Percentiles rank a stretch among this genome's conserved stretches.
Evolutionary conservation across 495 filamentous ascomycete genomes (phyloP).

Genomic region (Cairneyella variabilis): DNA sequence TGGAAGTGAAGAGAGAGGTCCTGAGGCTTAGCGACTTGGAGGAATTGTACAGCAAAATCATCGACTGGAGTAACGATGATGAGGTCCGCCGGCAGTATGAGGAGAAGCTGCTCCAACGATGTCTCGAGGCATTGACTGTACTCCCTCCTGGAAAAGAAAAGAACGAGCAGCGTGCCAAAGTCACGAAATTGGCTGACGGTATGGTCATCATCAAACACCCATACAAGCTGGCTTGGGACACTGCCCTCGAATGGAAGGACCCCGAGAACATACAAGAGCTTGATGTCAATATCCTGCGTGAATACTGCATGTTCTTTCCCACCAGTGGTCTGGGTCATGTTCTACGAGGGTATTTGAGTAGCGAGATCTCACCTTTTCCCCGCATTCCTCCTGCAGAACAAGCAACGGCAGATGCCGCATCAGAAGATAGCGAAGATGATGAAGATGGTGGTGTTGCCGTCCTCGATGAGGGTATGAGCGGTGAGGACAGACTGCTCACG

Average conservation of each 20-base stretch:
- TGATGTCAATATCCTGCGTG: slow-evolving; percentile 68
- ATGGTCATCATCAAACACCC: slow-evolving; percentile 97
- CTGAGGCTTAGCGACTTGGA: slow-evolving; percentile 66
- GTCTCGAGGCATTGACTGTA: slow-evolving; percentile 69
- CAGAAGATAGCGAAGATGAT: slow-evolving; percentile 32
- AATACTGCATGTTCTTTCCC: slow-evolving; percentile 82
- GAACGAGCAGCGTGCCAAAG: slow-evolving; percentile 58
- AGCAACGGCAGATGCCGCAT: slow-evolving; percentile 7
- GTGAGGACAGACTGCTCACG: slow-evolving; percentile 70
- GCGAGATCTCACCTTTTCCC: slow-evolving; percentile 82
- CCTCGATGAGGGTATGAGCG: slow-evolving; percentile 48
- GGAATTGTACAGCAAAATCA: slow-evolving; percentile 70
- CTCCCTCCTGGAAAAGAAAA: slow-evolving; percentile 60
- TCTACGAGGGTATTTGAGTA: slow-evolving; percentile 72
- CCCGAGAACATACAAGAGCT: slow-evolving; percentile 63
- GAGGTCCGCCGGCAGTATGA: slow-evolving; percentile 79
- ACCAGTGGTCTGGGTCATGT: slow-evolving; percentile 76
- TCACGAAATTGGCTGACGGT: slow-evolving; percentile 71
- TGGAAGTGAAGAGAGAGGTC: slow-evolving; percentile 85
- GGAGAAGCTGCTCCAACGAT: slow-evolving; percentile 81
- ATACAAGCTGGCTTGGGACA: slow-evolving; percentile 84
- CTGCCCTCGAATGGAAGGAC: slow-evolving; percentile 86
- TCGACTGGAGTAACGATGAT: slow-evolving; percentile 88
- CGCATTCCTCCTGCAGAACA: slow-evolving; percentile 25
- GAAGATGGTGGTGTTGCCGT: slow-evolving; percentile 50